Conservation (phyloP, 2,329 filamentous ascomycete species). For the Coniella lustricola region DNA sequence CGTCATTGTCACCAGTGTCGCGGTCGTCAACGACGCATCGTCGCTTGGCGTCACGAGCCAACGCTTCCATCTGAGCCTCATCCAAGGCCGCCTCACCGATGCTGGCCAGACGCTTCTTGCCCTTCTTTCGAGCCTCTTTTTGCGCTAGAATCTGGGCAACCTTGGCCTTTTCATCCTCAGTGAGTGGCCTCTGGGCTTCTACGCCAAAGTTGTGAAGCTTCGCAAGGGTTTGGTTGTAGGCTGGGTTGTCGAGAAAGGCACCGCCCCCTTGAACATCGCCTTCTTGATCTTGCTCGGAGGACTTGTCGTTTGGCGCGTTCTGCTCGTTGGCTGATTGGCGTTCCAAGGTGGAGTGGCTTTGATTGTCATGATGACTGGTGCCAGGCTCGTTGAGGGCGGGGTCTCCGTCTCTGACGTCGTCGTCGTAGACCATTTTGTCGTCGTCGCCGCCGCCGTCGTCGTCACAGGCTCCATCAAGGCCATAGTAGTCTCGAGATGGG, state of each 20-base stretch:
- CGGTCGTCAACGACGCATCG: no score
- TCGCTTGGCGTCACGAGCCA: conserved; percentile 9
- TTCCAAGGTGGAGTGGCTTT: background rate
- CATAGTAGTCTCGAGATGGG: background rate
- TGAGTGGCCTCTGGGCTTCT: background rate
- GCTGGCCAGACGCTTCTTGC: conserved; percentile 2
- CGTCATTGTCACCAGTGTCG: no score
- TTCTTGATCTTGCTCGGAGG: background rate
- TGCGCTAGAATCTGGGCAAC: background rate
- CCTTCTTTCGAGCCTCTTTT: background rate
- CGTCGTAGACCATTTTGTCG: background rate
- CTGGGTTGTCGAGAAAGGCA: background rate
- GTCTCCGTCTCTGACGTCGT: background rate
- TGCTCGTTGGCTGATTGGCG: background rate
- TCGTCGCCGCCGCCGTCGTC: background rate
- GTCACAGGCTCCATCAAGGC: background rate
- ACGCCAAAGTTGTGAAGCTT: background rate
- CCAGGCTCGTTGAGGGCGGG: no score
- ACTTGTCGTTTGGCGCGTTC: background rate
- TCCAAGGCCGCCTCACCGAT: background rate
- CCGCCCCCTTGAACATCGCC: background rate
- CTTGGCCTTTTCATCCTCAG: background rate
- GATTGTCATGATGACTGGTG: no score
- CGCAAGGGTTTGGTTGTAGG: background rate
- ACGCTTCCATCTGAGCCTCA: conserved; percentile 9